These are phyloP conservation scores for Hortaea sp. DNA, from an alignment of 2,329 filamentous ascomycete genomes.

Conservation along the genomic window DNA sequence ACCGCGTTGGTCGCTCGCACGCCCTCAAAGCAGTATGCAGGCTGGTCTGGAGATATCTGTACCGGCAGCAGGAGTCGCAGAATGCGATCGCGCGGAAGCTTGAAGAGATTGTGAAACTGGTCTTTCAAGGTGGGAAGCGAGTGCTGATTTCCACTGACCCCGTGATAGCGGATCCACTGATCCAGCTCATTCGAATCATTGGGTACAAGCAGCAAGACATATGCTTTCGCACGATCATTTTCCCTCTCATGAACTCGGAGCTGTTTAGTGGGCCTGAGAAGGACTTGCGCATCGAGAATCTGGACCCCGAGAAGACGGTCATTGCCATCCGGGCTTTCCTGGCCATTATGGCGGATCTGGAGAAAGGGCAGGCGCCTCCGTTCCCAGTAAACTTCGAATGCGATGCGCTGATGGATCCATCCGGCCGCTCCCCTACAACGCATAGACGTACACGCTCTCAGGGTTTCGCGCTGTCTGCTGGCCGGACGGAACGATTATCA, in stretches of 20 bases:
- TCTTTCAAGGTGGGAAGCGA: constrained; percentile 70
- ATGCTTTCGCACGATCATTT: constrained; percentile 87
- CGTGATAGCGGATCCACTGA: constrained; percentile 76
- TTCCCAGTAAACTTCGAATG: constrained; percentile 61
- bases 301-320: constrained; percentile 95
- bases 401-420: constrained; percentile 33
- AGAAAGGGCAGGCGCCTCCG: constrained; percentile 73
- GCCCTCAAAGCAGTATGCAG: constrained; percentile 85
- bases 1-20: constrained; percentile 65
- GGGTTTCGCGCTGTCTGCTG: constrained; percentile 27
- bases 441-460: constrained; percentile 27
- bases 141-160: constrained; percentile 74
- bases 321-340: constrained; percentile 92
- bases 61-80: constrained; percentile 60
- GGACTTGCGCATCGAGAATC: constrained; percentile 77
- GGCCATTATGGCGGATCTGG: constrained; percentile 83
- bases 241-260: constrained; percentile 86
- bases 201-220: constrained; percentile 90
- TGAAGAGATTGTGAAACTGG: constrained; percentile 78
- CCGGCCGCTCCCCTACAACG: constrained; percentile 24
- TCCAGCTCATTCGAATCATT: constrained; percentile 88
- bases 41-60: constrained; percentile 89
- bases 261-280: constrained; percentile 55
- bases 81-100: constrained; percentile 64
- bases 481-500: constrained; percentile 57